Conservation (phyloP, 1,284 basidiomycete species). For the Ceratorhiza oryzae-sativae region DNA sequence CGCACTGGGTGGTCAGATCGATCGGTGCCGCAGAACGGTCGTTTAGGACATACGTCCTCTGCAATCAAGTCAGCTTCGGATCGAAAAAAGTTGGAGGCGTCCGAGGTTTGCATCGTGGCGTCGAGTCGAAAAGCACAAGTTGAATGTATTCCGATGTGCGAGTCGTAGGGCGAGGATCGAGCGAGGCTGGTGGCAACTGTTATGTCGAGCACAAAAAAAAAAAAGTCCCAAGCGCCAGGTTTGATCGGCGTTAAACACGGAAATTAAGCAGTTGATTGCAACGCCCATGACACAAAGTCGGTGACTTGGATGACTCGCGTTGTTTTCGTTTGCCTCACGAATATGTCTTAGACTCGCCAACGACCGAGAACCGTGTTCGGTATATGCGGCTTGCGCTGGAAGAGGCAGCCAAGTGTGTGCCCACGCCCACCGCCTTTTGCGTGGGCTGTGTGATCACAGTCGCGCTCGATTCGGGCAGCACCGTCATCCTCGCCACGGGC, state of each 20-base stretch:
- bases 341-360: not conserved
- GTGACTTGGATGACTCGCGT: not conserved
- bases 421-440: slow-evolving; percentile 86
- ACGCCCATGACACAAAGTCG: slow-evolving; percentile 18
- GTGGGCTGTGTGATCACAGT: slow-evolving; percentile 87
- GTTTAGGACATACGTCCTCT: slow-evolving; percentile 61
- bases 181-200: not conserved
- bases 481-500: slow-evolving; percentile 73
- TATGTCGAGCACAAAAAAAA: not conserved
- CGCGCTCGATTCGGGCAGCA: slow-evolving; percentile 45
- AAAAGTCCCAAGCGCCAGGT: not conserved
- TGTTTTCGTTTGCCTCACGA: not conserved
- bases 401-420: slow-evolving; percentile 76
- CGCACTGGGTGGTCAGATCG: not conserved
- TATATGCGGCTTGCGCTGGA: slow-evolving; percentile 72
- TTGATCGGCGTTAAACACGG: not conserved
- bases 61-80: slow-evolving; percentile 77
- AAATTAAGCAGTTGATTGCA: not conserved
- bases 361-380: slow-evolving; percentile 52
- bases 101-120: slow-evolving; percentile 54
- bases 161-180: no score
- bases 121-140: no score
- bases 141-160: no score
- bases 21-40: slow-evolving; percentile 25
- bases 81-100: slow-evolving; percentile 62